Conservation (phyloP, 257 asterid genomes). For the Oldenlandia corymbosa region DNA sequence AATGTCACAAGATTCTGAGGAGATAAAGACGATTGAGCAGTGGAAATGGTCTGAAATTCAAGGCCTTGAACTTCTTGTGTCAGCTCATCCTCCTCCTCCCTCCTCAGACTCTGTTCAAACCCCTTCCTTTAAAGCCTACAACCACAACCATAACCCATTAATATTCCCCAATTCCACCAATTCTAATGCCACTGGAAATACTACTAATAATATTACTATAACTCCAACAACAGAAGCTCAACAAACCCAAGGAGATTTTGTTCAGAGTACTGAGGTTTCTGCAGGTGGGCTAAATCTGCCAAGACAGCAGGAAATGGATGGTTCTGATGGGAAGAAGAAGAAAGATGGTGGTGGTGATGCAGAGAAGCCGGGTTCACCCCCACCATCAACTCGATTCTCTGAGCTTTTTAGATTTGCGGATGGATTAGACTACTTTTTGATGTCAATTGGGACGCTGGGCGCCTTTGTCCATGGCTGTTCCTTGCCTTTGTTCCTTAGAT, state of each 20-base stretch:
- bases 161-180: constrained; percentile 7
- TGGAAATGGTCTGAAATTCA: constrained; percentile 86
- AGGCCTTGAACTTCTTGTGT: constrained; percentile 67
- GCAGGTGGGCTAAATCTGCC: constrained; percentile 7
- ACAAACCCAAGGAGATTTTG: constrained; percentile 16
- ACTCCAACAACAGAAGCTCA: constrained; percentile 10
- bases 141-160: constrained; percentile 13
- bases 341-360: constrained; percentile 24
- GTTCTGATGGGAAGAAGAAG: constrained; percentile 33
- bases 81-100: constrained; percentile 31
- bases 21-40: constrained; percentile 61
- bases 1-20: constrained; percentile 54
- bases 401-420: constrained; percentile 94
- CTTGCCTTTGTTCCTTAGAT: constrained; percentile 86
- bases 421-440: constrained; percentile 65
- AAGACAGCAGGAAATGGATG: constrained; percentile 39
- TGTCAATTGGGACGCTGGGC: constrained; percentile 81
- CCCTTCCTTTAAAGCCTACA: constrained; percentile 40
- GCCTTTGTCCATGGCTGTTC: constrained; percentile 94
- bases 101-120: background rate
- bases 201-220: background rate
- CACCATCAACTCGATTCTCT: constrained; percentile 39
- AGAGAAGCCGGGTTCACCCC: constrained; percentile 49
- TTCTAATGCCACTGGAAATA: constrained; percentile 5
- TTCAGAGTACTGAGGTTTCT: background rate